phyloP scores from a whole-genome alignment of 1,284 basidiomycete species.

The Rhodotorula sp. region DNA sequence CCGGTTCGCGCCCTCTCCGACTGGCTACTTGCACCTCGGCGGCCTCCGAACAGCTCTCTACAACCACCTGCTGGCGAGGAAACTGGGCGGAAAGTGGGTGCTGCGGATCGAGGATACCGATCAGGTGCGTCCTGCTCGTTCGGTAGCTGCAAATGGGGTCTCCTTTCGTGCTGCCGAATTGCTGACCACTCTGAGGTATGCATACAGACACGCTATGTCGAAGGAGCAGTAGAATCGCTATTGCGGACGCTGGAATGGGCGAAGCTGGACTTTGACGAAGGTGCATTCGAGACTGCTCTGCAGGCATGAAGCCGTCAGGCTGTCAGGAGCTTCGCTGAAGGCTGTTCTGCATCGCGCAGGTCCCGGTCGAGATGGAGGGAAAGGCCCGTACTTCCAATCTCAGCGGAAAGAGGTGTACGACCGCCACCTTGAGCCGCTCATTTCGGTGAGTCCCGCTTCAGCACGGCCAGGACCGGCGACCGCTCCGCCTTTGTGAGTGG shows the following conservation, averaged over 20 bases:
- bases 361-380: constrained; percentile 68
- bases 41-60: constrained; percentile 94
- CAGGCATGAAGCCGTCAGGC: not conserved
- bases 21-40: constrained; percentile 88
- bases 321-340: not conserved
- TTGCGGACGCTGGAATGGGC: constrained; percentile 80
- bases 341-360: constrained; percentile 54
- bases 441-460: constrained; percentile 58
- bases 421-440: constrained; percentile 66
- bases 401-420: constrained; percentile 82
- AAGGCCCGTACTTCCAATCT: constrained; percentile 82
- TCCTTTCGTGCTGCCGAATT: too few species aligned
- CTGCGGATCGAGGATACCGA: constrained; percentile 96
- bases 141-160: not conserved
- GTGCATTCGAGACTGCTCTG: constrained; percentile 50
- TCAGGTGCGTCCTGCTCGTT: constrained; percentile 53
- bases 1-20: constrained; percentile 95
- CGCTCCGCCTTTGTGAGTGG: too few species aligned
- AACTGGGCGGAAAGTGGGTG: constrained; percentile 80
- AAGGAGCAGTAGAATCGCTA: constrained; percentile 79
- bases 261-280: constrained; percentile 88
- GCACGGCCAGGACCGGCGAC: too few species aligned
- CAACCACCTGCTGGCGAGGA: constrained; percentile 82
- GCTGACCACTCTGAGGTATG: not conserved
- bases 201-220: constrained; percentile 68